Base-by-base conservation (phyloP, 805 yeast species). In the Blastobotrys robertii region DNA sequence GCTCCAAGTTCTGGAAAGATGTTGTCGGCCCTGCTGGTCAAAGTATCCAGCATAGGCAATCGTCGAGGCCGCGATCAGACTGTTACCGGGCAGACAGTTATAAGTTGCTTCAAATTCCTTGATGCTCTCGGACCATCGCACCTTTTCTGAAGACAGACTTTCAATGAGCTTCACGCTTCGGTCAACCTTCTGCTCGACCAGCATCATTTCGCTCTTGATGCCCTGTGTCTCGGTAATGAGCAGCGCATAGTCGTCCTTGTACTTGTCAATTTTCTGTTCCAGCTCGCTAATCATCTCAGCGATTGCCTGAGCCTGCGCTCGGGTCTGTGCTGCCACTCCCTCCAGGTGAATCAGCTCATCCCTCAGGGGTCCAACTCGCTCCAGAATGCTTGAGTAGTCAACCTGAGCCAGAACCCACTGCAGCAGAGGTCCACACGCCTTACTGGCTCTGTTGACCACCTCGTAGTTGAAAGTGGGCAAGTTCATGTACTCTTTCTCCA, bases 391-490 rank as follows among this genome's bases (percentile, higher is more conserved):
- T 0, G 90, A 74, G 55, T 81, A 90, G n/a, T 70, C 66, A n/a
- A 87, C 67, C 50, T 90, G 97, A 0, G 97, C 97, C 42, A 72
- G 70, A 0, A 87, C 88, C 97, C 97, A 90, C 47, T 79, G 79
- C 13, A 83, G 56, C 30, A 90, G 64, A 0, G 97, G 97, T 0
- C 96, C 97, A 65, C 97, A 86, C 0, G 97, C 97, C 55, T 84
- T 86, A 60, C 94, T 82, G 3, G 97, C 97, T 33, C 97, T 68
- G 52, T 83, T 76, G 0, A 85, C 95, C 0, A 83, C 64, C 38
- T 80, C 87, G 52, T 64, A 81, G 34, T 74, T 84, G 57, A 74
- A 88, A 41, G 76, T 81, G 0, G 78, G 73, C 42, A 77, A 66
- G 0, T 79, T 65, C 8, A 88, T 60, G 53, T 82, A 90, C 1